These are phyloP conservation scores for Zygosaccharomyces lentus DNA, from an alignment of 805 yeast genomes.

Conservation along the genomic window DNA sequence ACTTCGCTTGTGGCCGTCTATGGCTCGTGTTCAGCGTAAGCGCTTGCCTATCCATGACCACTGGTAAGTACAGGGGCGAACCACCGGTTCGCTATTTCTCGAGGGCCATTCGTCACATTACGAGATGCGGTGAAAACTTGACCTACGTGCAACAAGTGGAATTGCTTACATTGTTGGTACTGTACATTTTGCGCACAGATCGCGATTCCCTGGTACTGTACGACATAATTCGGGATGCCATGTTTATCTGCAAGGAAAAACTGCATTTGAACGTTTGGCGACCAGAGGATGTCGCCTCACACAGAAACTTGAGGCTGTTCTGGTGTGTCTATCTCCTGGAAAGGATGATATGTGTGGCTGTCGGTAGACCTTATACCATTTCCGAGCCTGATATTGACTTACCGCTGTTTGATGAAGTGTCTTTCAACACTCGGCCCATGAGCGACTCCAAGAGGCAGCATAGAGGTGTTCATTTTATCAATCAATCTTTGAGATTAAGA, in stretches of 20 bases:
- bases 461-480: constrained; percentile 43
- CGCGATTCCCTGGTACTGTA: constrained; percentile 52
- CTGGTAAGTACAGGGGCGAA: constrained; percentile 53
- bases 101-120: constrained; percentile 53
- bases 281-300: constrained; percentile 25
- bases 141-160: constrained; percentile 47
- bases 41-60: constrained; percentile 49
- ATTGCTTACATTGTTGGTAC: constrained; percentile 47
- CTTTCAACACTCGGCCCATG: constrained; percentile 25
- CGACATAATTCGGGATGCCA: constrained; percentile 50
- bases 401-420: constrained; percentile 47
- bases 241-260: constrained; percentile 40
- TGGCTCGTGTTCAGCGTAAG: constrained; percentile 52
- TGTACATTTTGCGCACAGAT: constrained; percentile 57
- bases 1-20: constrained; percentile 52
- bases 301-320: constrained; percentile 49
- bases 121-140: constrained; percentile 41
- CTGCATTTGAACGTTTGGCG: constrained; percentile 29
- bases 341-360: constrained; percentile 57
- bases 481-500: constrained; percentile 53
- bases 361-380: constrained; percentile 54
- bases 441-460: constrained; percentile 12
- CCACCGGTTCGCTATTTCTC: constrained; percentile 54
- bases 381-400: constrained; percentile 47
- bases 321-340: constrained; percentile 64